A percentile compares a stretch with the other conserved stretches of the same genome.
Evolutionary conservation across 2,329 filamentous ascomycete species (phyloP).

Genomic region (Zelopaecilomyces penicillatus): DNA sequence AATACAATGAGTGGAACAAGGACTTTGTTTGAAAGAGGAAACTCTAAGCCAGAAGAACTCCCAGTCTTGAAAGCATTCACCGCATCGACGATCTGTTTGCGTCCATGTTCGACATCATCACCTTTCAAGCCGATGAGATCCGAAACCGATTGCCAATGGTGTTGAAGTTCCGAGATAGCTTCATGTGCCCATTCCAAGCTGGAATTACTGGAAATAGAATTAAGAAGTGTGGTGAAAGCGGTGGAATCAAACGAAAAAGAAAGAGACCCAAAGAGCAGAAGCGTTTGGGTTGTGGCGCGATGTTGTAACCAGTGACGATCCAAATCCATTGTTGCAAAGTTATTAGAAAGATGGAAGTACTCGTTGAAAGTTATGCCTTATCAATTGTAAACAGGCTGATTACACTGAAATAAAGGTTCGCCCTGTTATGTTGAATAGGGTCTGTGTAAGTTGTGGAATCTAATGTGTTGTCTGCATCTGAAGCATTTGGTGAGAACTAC

Average conservation of each 20-base stretch:
- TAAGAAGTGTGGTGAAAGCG: neutral
- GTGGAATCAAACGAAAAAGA: conserved; percentile 1
- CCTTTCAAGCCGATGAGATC: neutral
- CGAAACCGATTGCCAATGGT: neutral
- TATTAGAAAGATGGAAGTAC: too few species aligned
- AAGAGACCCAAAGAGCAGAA: conserved; percentile 1
- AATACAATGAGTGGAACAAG: conserved; percentile 30
- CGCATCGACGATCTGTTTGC: neutral
- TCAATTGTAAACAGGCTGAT: too few species aligned
- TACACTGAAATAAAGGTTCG: too few species aligned
- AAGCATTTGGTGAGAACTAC: too few species aligned
- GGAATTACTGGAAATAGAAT: neutral
- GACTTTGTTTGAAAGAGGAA: conserved; percentile 21
- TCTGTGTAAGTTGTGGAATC: too few species aligned
- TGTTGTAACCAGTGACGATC: too few species aligned
- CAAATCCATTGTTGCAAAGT: too few species aligned
- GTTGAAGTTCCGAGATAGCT: neutral
- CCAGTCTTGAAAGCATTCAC: conserved; percentile 1
- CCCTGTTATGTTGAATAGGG: too few species aligned
- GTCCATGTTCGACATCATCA: neutral
- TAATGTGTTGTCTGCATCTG: too few species aligned
- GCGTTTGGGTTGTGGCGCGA: neutral
- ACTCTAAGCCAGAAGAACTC: neutral
- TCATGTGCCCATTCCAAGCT: neutral
- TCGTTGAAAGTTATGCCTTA: too few species aligned